phyloP scores from a whole-genome alignment of 2,329 filamentous ascomycete species.

The Fusarium nygamai region DNA sequence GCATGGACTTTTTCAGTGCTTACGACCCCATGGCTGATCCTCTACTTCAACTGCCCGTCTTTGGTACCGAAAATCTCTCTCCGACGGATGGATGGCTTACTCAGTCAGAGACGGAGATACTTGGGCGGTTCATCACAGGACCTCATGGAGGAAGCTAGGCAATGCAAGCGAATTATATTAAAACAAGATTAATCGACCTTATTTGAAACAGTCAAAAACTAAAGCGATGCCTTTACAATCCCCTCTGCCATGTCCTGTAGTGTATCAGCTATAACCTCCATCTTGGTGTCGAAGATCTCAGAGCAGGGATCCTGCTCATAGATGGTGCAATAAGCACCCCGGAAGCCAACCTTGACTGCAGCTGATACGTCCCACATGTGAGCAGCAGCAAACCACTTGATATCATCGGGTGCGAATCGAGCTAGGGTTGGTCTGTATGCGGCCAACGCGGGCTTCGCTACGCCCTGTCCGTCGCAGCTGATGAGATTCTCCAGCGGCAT shows the following conservation, averaged over 20 bases:
- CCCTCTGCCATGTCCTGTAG: neutral
- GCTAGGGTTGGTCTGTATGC: constrained; percentile 53
- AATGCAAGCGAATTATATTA: neutral
- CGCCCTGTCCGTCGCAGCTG: constrained; percentile 55
- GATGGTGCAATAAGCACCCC: constrained; percentile 1
- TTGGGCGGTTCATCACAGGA: neutral
- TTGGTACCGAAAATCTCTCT: neutral
- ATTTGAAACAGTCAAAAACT: neutral
- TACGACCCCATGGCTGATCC: neutral
- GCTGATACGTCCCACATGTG: constrained; percentile 69
- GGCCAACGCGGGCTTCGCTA: constrained; percentile 49
- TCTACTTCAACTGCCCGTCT: neutral
- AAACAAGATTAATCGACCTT: fast-evolving
- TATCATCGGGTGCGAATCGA: constrained; percentile 43
- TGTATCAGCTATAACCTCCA: neutral
- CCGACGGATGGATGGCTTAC: neutral
- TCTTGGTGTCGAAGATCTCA: neutral
- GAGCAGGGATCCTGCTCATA: constrained; percentile 3
- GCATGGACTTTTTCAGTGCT: constrained; percentile 4
- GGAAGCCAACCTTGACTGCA: constrained; percentile 45
- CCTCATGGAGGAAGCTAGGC: neutral
- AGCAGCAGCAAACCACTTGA: constrained; percentile 67
- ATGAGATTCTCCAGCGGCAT: constrained; percentile 62
- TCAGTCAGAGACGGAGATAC: neutral
- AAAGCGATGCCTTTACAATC: neutral